phyloP scores from a whole-genome alignment of 192 early-diverging fungal genomes.

The Chytriomyces confervae region DNA sequence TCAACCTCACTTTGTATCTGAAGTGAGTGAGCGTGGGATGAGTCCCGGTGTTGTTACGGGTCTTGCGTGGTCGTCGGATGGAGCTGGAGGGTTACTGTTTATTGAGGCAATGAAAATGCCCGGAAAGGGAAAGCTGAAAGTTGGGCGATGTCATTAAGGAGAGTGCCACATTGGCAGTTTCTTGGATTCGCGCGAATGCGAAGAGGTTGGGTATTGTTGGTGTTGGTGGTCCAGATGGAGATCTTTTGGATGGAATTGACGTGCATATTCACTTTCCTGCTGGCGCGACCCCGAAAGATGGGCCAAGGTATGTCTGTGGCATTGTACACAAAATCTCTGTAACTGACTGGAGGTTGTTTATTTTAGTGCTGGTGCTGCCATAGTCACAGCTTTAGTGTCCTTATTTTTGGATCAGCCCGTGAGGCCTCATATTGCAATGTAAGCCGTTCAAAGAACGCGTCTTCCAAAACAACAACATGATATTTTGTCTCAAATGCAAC shows the following conservation, averaged over 20 bases:
- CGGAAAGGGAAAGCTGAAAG: slow-evolving; percentile 69
- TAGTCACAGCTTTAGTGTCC: slow-evolving; percentile 80
- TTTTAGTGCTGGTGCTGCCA: slow-evolving; percentile 66
- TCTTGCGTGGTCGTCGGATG: slow-evolving; percentile 77
- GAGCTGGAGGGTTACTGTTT: slow-evolving; percentile 76
- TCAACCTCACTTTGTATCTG: slow-evolving; percentile 65
- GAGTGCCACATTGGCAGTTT: slow-evolving; percentile 76
- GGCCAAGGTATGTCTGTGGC: slow-evolving; percentile 61
- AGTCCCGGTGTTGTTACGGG: slow-evolving; percentile 83
- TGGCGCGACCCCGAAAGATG: slow-evolving; percentile 84
- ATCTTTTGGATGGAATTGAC: slow-evolving; percentile 58
- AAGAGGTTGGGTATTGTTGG: slow-evolving; percentile 52
- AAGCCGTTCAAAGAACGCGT: no score
- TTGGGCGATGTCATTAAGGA: slow-evolving; percentile 88
- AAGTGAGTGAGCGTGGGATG: slow-evolving; percentile 68
- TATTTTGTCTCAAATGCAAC: slow-evolving; percentile 53
- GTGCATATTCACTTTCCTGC: slow-evolving; percentile 90
- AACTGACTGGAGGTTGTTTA: background rate
- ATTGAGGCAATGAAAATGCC: slow-evolving; percentile 81
- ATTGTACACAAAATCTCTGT: slow-evolving; percentile 8
- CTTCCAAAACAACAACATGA: background rate
- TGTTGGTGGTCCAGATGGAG: slow-evolving; percentile 8
- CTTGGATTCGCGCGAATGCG: slow-evolving; percentile 78
- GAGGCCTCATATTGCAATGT: slow-evolving; percentile 40
- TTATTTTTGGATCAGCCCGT: slow-evolving; percentile 68